Evolutionary conservation across 2,329 filamentous ascomycete species (phyloP).

Genomic region (Monilinia fructigena): DNA sequence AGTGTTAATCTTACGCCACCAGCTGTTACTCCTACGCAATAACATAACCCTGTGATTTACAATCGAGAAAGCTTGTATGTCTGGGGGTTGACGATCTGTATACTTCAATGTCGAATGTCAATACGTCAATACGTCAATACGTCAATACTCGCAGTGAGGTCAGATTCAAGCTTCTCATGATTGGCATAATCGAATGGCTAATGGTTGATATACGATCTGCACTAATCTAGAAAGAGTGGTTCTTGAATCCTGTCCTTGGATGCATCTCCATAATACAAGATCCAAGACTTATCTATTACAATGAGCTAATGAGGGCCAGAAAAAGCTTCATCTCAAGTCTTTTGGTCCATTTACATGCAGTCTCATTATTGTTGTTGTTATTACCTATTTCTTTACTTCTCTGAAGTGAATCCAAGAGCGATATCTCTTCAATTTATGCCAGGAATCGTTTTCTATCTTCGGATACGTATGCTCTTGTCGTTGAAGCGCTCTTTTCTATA

Average conservation of each 20-base stretch:
- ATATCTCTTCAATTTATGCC: not conserved
- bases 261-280: not conserved
- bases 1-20: not conserved
- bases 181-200: not conserved
- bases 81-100: not conserved
- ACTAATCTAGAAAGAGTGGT: not conserved
- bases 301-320: not conserved
- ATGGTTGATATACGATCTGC: not conserved
- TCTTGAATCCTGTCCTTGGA: not conserved
- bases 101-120: not conserved
- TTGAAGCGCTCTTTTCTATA: not conserved
- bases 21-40: no score
- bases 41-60: not conserved
- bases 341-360: not conserved
- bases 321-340: not conserved
- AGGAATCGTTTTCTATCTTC: not conserved
- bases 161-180: not conserved
- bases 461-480: not conserved
- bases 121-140: no score
- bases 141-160: not conserved
- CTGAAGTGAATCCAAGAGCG: not conserved
- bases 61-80: not conserved
- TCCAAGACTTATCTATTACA: not conserved
- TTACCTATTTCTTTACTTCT: not conserved
- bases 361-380: no score